These are phyloP conservation scores for Populus euphratica DNA, from an alignment of 345 rosid genomes.

Conservation along the genomic window DNA sequence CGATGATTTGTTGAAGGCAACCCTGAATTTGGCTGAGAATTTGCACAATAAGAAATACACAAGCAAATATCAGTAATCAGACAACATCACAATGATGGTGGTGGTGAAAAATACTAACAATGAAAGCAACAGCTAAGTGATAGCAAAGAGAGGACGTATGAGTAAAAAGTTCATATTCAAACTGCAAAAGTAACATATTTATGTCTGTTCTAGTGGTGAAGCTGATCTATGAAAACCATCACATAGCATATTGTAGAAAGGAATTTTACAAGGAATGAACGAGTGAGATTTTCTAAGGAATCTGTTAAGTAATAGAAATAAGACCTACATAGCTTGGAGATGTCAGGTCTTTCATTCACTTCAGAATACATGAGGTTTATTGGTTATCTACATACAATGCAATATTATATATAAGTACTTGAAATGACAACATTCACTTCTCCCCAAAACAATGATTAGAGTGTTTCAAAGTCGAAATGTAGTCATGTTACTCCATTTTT, in stretches of 20 bases:
- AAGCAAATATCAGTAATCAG: slow-evolving; percentile 23
- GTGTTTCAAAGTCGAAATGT: background rate
- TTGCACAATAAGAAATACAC: slow-evolving; percentile 18
- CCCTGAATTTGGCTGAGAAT: slow-evolving; percentile 70
- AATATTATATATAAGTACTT: background rate
- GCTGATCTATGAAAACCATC: background rate
- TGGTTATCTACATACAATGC: background rate
- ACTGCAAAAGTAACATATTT: background rate
- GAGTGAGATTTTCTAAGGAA: background rate
- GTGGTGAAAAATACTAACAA: background rate
- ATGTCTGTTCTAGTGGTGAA: background rate
- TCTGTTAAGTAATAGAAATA: background rate
- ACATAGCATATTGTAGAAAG: background rate
- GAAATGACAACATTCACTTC: background rate
- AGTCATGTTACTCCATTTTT: background rate
- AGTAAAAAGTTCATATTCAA: background rate
- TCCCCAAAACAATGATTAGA: background rate
- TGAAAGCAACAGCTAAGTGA: background rate
- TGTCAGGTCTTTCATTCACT: background rate
- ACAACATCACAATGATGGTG: background rate
- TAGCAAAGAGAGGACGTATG: background rate
- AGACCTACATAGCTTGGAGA: background rate
- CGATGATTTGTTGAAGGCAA: slow-evolving; percentile 84
- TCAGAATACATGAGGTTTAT: background rate
- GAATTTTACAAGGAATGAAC: background rate